A percentile compares a stretch with the other conserved stretches of the same genome.
phyloP scores from a whole-genome alignment of 23 red algal species.

The Gracilariopsis chorda region DNA sequence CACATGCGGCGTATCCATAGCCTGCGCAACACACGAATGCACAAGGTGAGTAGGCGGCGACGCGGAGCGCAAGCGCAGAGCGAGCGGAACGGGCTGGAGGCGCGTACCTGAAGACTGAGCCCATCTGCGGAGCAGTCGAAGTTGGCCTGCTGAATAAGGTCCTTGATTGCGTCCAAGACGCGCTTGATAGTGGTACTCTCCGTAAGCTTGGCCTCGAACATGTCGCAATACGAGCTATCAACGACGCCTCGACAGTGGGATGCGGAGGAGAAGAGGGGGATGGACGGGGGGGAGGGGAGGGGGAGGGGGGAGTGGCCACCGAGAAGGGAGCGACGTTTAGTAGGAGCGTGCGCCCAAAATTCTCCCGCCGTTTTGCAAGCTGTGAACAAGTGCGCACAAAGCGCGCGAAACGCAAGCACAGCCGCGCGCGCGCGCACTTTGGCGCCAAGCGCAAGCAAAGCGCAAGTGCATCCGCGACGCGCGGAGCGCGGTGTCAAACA shows the following conservation, averaged over 20 bases:
- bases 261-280: neutral
- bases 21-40: neutral
- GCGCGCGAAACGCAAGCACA: neutral
- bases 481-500: too few relatives aligned
- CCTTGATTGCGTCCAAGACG: conserved; percentile 92
- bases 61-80: neutral
- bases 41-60: neutral
- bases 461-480: too few relatives aligned
- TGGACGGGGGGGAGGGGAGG: neutral
- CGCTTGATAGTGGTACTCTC: conserved; percentile 78
- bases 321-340: neutral
- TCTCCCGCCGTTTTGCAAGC: too few relatives aligned
- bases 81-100: neutral
- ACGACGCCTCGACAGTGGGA: neutral
- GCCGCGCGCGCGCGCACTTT: neutral
- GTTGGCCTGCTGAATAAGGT: conserved; percentile 90
- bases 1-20: conserved; percentile 89
- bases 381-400: too few relatives aligned
- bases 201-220: conserved; percentile 91
- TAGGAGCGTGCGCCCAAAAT: too few relatives aligned
- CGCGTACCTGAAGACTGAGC: conserved; percentile 59
- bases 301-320: neutral
- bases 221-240: neutral
- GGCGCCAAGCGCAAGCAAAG: too few relatives aligned
- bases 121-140: conserved; percentile 93